A percentile compares a stretch with the other conserved stretches of the same genome.
Evolutionary conservation across 352 stramenopile genomes (phyloP).

Genomic region (Sclerospora graminicola): DNA sequence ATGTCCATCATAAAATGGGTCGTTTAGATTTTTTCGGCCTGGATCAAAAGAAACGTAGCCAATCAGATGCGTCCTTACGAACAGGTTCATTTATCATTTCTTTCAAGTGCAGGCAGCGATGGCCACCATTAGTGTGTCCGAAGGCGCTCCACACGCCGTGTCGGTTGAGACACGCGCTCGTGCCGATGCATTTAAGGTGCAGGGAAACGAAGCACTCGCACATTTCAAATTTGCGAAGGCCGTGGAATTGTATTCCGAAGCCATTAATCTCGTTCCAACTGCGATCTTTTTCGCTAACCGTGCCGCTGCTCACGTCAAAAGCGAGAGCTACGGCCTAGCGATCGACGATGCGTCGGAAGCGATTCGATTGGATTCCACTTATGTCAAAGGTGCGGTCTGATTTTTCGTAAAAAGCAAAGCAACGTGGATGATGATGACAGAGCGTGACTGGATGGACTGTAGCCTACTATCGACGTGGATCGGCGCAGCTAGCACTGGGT

Average conservation of each 20-base stretch:
- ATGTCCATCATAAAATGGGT: no score
- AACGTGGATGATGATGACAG: constrained; percentile 1
- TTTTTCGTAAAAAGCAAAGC: background rate
- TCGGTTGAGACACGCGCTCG: constrained; percentile 49
- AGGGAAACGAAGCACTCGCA: constrained; percentile 77
- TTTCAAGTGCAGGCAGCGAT: constrained; percentile 14
- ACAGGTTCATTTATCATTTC: background rate
- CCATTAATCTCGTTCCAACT: constrained; percentile 80
- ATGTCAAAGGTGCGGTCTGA: constrained; percentile 86
- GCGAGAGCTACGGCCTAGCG: constrained; percentile 97
- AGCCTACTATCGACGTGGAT: constrained; percentile 96
- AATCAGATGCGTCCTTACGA: background rate
- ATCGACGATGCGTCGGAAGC: constrained; percentile 94
- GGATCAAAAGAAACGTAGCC: background rate
- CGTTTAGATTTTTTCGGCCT: no score
- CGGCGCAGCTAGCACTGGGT: constrained; percentile 92
- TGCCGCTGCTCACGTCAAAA: constrained; percentile 95
- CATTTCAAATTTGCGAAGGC: constrained; percentile 77
- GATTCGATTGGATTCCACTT: constrained; percentile 90
- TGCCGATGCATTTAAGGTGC: constrained; percentile 69
- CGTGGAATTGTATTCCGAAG: constrained; percentile 83
- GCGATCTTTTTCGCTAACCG: constrained; percentile 93
- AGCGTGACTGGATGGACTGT: background rate
- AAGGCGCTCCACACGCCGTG: constrained; percentile 39
- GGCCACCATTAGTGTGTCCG: constrained; percentile 33